Conservation (phyloP, 441 rosid genomes). For the Cnidoscolus chayamansa region DNA sequence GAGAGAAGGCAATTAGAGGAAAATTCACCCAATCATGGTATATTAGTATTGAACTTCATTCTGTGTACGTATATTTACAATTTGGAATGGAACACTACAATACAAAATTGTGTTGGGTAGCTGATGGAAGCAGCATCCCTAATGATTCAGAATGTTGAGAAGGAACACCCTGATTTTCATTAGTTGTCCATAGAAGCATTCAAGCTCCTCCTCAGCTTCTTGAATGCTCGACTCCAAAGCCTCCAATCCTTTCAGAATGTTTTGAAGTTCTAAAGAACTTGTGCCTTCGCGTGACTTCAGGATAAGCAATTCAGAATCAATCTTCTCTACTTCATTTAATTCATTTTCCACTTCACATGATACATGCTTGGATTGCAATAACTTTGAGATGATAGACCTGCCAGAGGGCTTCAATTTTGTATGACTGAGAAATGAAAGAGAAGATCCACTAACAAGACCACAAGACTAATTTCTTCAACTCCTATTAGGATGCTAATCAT, state of each 20-base stretch:
- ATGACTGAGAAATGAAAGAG: slow-evolving; percentile 25
- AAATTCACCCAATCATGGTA: too few species aligned
- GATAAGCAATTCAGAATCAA: slow-evolving; percentile 20
- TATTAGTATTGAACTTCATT: too few species aligned
- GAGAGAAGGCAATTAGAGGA: too few species aligned
- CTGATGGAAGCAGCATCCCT: background rate
- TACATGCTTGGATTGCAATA: slow-evolving; percentile 23
- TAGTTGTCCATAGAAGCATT: slow-evolving; percentile 22
- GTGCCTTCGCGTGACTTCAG: slow-evolving; percentile 24
- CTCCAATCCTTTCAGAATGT: slow-evolving; percentile 19
- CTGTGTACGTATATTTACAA: too few species aligned
- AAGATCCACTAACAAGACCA: slow-evolving; percentile 32
- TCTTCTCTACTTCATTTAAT: background rate
- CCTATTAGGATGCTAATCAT: slow-evolving; percentile 22
- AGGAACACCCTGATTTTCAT: slow-evolving; percentile 31
- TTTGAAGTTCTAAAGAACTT: slow-evolving; percentile 3
- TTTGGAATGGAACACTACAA: too few species aligned
- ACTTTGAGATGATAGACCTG: slow-evolving; percentile 34
- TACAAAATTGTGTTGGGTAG: too few species aligned
- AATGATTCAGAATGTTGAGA: slow-evolving; percentile 33
- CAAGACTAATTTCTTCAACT: slow-evolving; percentile 21
- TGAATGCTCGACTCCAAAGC: slow-evolving; percentile 19
- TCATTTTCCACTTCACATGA: background rate
- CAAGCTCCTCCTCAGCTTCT: slow-evolving; percentile 27
- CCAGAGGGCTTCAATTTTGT: slow-evolving; percentile 21